Conservation (phyloP, 768 basidiomycete genomes). For the Panaeolus cyanescens region DNA sequence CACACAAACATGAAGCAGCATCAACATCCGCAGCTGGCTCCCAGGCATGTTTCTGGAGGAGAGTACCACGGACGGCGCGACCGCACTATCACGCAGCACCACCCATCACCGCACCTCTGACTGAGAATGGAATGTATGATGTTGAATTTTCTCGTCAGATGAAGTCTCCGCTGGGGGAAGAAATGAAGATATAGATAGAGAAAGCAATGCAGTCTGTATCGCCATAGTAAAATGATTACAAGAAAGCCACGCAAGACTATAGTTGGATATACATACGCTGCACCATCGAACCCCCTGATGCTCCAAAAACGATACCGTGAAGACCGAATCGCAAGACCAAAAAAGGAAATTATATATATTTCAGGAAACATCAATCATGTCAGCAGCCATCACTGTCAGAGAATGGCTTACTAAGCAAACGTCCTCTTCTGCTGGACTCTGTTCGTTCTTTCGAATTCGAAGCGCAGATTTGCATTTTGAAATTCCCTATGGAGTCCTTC, state of each 20-base stretch:
- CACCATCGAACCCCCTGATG: neutral
- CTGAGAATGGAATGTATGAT: neutral
- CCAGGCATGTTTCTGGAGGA: neutral
- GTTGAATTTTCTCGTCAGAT: neutral
- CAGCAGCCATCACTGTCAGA: no score
- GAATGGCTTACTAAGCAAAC: no score
- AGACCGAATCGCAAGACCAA: neutral
- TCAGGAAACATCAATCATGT: constrained; percentile 1
- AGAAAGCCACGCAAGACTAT: neutral
- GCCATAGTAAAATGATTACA: neutral
- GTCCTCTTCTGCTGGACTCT: no score
- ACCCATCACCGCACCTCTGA: neutral
- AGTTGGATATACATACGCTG: no score
- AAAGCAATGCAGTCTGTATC: neutral
- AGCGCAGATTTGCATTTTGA: no score
- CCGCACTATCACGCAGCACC: neutral
- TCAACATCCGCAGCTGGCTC: neutral
- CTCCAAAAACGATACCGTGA: neutral
- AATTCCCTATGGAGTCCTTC: no score
- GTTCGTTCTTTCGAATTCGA: no score
- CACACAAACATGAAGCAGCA: neutral
- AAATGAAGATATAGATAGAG: neutral
- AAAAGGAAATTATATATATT: neutral
- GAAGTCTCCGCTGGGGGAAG: neutral
- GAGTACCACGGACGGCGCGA: neutral